phyloP scores from a whole-genome alignment of 495 filamentous ascomycete genomes.

The Glutinoglossum americanum region DNA sequence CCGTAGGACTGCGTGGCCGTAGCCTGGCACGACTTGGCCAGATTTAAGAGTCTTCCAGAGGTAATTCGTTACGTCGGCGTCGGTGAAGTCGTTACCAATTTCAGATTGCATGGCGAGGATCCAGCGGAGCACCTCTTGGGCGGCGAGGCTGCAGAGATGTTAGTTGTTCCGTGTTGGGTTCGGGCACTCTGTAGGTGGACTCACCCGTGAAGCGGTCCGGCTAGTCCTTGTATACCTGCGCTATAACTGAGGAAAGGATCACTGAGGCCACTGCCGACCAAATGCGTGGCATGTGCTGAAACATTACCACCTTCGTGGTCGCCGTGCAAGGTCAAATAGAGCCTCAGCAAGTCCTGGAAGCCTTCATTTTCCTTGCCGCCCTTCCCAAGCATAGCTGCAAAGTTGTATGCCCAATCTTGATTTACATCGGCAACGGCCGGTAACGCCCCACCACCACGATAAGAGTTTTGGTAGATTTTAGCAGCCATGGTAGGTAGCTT shows the following conservation, averaged over 20 bases:
- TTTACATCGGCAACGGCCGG: slow-evolving; percentile 55
- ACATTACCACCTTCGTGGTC: slow-evolving; percentile 98
- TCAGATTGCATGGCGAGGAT: slow-evolving; percentile 81
- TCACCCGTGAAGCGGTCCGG: slow-evolving; percentile 79
- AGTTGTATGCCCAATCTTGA: slow-evolving; percentile 97
- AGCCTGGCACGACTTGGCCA: slow-evolving; percentile 86
- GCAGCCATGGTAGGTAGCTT: slow-evolving; percentile 94
- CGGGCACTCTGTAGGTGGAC: slow-evolving; percentile 6
- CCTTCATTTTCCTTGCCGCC: slow-evolving; percentile 63
- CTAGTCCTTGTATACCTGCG: slow-evolving; percentile 85
- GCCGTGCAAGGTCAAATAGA: slow-evolving; percentile 91
- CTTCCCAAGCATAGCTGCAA: slow-evolving; percentile 89
- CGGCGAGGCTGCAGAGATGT: slow-evolving; percentile 40
- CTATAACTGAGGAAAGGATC: slow-evolving; percentile 93
- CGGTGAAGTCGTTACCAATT: slow-evolving; percentile 59
- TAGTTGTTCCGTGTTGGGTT: too few species aligned
- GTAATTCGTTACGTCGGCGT: slow-evolving; percentile 62
- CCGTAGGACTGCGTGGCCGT: slow-evolving; percentile 93
- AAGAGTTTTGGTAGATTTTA: slow-evolving; percentile 86
- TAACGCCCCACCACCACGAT: slow-evolving; percentile 50
- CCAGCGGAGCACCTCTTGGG: slow-evolving; percentile 93
- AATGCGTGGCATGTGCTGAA: slow-evolving; percentile 88
- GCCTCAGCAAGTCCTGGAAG: slow-evolving; percentile 82
- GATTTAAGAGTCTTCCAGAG: slow-evolving; percentile 86
- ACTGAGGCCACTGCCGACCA: slow-evolving; percentile 86